Evolutionary conservation across 306 rosid species (phyloP).

Genomic region (Cucumis cinereus): DNA sequence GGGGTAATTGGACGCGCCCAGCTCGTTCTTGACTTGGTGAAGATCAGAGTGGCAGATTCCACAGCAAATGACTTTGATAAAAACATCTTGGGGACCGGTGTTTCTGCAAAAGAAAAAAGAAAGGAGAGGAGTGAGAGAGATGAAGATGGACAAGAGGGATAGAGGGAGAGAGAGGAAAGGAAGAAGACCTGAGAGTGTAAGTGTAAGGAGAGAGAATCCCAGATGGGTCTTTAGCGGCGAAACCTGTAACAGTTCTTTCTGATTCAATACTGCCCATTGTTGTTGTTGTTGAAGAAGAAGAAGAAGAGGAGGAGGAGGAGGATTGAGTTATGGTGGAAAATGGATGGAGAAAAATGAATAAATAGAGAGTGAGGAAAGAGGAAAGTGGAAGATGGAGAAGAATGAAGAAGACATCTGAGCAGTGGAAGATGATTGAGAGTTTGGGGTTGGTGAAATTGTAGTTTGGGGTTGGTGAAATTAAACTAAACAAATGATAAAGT

Average conservation of each 20-base stretch:
- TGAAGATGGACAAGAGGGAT: background rate
- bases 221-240: constrained; percentile 85
- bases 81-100: constrained; percentile 77
- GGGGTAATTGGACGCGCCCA: constrained; percentile 84
- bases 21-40: constrained; percentile 75
- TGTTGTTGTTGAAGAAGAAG: background rate
- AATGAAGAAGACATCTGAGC: background rate
- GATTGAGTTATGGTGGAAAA: background rate
- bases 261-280: constrained; percentile 45
- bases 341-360: background rate
- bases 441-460: background rate
- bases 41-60: constrained; percentile 85
- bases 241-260: constrained; percentile 50
- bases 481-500: no score
- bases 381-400: background rate
- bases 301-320: background rate
- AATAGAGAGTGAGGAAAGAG: no score
- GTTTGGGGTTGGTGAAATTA: background rate
- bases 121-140: background rate
- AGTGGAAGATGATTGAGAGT: no score
- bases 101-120: constrained; percentile 26
- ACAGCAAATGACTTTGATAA: constrained; percentile 63
- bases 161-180: background rate
- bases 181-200: constrained; percentile 43
- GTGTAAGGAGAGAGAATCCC: constrained; percentile 81